A percentile compares a stretch with the other conserved stretches of the same genome.
These are phyloP conservation scores for Crotalaria pallida DNA, from an alignment of 306 rosid species.

Conservation along the genomic window DNA sequence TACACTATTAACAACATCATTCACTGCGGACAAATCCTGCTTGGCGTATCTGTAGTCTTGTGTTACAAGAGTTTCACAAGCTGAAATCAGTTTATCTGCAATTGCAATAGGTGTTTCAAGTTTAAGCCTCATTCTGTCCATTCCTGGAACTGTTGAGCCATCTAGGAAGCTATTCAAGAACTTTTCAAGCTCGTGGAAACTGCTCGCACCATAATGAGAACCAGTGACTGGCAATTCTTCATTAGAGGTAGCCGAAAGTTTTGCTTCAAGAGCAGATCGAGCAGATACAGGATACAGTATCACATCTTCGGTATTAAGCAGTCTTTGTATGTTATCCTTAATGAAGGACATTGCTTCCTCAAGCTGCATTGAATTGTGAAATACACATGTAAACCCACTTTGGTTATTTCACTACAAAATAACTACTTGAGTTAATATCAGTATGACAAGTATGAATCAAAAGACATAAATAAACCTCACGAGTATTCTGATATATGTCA, in stretches of 20 bases:
- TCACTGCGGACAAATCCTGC: constrained; percentile 66
- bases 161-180: constrained; percentile 80
- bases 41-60: constrained; percentile 69
- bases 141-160: constrained; percentile 80
- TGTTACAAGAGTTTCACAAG: constrained; percentile 62
- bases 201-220: constrained; percentile 47
- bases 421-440: constrained; percentile 10
- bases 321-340: constrained; percentile 63
- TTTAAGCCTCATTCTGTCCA: constrained; percentile 91
- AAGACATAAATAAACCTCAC: constrained; percentile 52
- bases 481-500: constrained; percentile 70
- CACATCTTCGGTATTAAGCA: constrained; percentile 71
- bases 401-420: constrained; percentile 7
- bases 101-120: constrained; percentile 85
- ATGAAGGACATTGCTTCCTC: constrained; percentile 81
- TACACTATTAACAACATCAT: constrained; percentile 47
- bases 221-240: constrained; percentile 35
- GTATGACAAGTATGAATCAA: not conserved
- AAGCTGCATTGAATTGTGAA: constrained; percentile 60
- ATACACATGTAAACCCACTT: constrained; percentile 11
- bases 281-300: constrained; percentile 87
- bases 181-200: constrained; percentile 66
- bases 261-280: constrained; percentile 82
- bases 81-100: constrained; percentile 74
- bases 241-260: constrained; percentile 48